Conservation (phyloP, 2,329 filamentous ascomycete genomes). For the Monosporascus cannonballus region DNA sequence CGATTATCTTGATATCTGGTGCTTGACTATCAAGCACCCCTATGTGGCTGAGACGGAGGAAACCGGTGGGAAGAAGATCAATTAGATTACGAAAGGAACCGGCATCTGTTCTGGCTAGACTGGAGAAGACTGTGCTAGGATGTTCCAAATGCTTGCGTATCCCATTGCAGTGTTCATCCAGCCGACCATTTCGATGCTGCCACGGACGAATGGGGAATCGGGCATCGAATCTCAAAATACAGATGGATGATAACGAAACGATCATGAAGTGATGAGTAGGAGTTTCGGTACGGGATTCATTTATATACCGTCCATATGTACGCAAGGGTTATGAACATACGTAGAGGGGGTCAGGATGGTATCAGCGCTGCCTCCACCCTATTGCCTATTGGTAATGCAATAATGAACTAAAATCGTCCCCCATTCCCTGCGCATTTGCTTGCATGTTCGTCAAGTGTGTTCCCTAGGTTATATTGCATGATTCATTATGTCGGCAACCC, state of each 20-base stretch:
- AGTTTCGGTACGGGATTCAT: background rate
- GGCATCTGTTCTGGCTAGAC: no score
- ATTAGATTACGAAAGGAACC: slow-evolving; percentile 5
- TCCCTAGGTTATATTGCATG: no score
- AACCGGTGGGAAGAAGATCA: slow-evolving; percentile 34
- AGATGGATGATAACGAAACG: background rate
- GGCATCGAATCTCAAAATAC: no score
- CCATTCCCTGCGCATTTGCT: no score
- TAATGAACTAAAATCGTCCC: no score
- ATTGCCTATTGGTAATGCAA: background rate
- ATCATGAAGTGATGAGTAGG: background rate
- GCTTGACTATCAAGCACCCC: slow-evolving; percentile 90
- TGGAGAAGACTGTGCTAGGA: no score
- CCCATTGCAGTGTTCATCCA: no score
- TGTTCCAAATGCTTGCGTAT: no score
- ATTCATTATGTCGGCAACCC: no score
- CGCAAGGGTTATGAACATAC: background rate
- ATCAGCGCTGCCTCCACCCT: background rate
- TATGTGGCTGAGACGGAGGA: slow-evolving; percentile 41
- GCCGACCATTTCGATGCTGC: background rate
- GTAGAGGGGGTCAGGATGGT: background rate
- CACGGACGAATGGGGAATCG: background rate
- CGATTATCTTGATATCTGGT: slow-evolving; percentile 98
- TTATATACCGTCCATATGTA: background rate
- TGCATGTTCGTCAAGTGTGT: no score